phyloP scores from a whole-genome alignment of 352 stramenopile species.

The Phytophthora hybrid region DNA sequence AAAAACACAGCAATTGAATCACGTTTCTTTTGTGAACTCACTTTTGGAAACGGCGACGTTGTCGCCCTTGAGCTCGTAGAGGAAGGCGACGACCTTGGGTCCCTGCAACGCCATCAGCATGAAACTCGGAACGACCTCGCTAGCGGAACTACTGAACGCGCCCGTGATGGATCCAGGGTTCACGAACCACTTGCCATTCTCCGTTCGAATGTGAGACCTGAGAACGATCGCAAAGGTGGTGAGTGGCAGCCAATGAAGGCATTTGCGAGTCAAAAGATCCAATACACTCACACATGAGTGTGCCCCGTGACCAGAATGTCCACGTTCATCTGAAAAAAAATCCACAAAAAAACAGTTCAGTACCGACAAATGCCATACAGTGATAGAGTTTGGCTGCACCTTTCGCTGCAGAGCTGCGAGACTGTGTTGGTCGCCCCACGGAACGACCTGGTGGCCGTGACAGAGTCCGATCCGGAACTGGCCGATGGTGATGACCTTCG shows the following conservation, averaged over 20 bases:
- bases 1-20: not conserved
- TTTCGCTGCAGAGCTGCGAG: constrained; percentile 92
- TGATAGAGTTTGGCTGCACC: constrained; percentile 28
- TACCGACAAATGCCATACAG: not conserved
- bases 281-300: constrained; percentile 88
- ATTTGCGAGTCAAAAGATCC: not conserved
- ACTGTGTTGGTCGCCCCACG: constrained; percentile 89
- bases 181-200: constrained; percentile 97
- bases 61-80: constrained; percentile 94
- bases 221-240: not conserved
- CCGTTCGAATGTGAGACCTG: constrained; percentile 90
- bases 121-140: constrained; percentile 94
- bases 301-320: constrained; percentile 98
- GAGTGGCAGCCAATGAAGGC: not conserved
- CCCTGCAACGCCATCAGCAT: constrained; percentile 98
- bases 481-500: constrained; percentile 96
- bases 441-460: constrained; percentile 97
- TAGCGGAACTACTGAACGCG: constrained; percentile 89
- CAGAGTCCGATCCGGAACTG: constrained; percentile 97
- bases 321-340: constrained; percentile 90
- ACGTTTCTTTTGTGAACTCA: constrained; percentile 85
- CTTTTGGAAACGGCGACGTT: constrained; percentile 91
- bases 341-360: constrained; percentile 1
- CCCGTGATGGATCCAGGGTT: constrained; percentile 98
- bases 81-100: constrained; percentile 96